Evolutionary conservation across 768 basidiomycete species (phyloP), one percentile per base, ranked within the genome.

Genomic region (Termitomyces sp.): DNA sequence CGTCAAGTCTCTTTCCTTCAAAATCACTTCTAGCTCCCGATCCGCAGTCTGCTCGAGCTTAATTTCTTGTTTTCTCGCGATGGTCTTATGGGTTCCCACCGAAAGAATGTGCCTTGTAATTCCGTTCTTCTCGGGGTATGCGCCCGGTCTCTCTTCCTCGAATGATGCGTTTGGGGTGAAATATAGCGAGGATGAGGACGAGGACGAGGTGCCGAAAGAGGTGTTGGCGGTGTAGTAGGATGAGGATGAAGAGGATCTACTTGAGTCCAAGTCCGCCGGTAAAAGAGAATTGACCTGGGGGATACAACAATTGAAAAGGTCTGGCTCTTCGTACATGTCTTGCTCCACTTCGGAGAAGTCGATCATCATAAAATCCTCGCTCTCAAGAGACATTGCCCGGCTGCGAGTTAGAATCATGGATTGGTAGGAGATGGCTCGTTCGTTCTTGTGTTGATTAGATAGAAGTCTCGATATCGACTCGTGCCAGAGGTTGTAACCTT

Each of bases 141-240:
- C 26, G 3, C 24, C n/a, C 14, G 26, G 43, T 43, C 20, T 42
- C 8, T 43, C 48, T 14, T 35, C 44, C 20, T 38, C 44, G 3
- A 53, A 53, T 2, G 57, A 58, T 10, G 44, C 10, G 44, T 46
- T 30, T 1, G 50, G 50, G 16, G 51, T 58, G 3, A 46, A 26
- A 36, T 45, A 58, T n/a, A 38, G 35, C n/a, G 57, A 58, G 36
- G 51, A 53, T n/a, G 35, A 48, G 33, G 55, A 49, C 28, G 24
- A 49, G 9, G 56, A 50, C 13, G 56, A 43, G 13, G 18, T 38
- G 16, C 18, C 10, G n/a, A 35, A 36, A 36, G 30, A 36, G 35
- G 45, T 20, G 13, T 48, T 49, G 55, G 33, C 46, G 33, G 42
- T 45, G 9, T 45, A 44, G 18, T 44, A 45, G 16, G 54, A 44